A percentile compares a stretch with the other conserved stretches of the same genome.
phyloP scores from a whole-genome alignment of 192 early-diverging fungal species.

The Coemansia sp. region DNA sequence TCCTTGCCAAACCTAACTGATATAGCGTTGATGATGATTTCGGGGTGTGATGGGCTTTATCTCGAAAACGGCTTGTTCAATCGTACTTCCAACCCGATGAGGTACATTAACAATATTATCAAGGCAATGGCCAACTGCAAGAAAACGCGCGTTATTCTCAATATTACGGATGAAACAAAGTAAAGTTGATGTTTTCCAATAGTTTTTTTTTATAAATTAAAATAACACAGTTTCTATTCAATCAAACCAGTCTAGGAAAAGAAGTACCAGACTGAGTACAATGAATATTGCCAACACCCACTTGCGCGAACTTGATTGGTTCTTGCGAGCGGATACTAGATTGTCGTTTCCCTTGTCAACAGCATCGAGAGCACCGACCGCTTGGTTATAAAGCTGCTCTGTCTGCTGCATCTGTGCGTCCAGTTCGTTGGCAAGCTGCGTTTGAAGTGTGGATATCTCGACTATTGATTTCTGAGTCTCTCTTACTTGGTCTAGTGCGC shows the following conservation, averaged over 20 bases:
- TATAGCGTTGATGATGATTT: background rate
- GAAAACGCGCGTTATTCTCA: background rate
- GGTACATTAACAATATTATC: background rate
- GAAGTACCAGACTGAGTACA: slow-evolving; percentile 64
- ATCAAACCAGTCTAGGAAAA: slow-evolving; percentile 81
- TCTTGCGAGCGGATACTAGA: slow-evolving; percentile 60
- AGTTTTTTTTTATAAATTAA: no score
- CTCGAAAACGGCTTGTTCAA: no score
- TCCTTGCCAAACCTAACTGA: background rate
- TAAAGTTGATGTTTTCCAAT: no score
- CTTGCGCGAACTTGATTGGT: slow-evolving; percentile 66
- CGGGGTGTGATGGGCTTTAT: slow-evolving; percentile 4
- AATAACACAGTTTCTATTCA: slow-evolving; percentile 16
- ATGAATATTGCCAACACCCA: slow-evolving; percentile 72
- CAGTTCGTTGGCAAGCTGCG: slow-evolving; percentile 68
- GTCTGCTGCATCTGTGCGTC: slow-evolving; percentile 70
- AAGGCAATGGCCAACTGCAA: background rate
- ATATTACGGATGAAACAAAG: slow-evolving; percentile 2
- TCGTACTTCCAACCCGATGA: background rate
- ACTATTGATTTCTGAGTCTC: slow-evolving; percentile 62
- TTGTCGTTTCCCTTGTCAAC: slow-evolving; percentile 68
- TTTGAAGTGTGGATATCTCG: slow-evolving; percentile 71
- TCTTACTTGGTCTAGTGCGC: slow-evolving; percentile 63
- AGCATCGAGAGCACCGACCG: slow-evolving; percentile 60
- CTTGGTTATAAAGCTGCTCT: slow-evolving; percentile 67